Evolutionary conservation across 306 rosid genomes (phyloP).

Genomic region (Cicer pinnatifidum): DNA sequence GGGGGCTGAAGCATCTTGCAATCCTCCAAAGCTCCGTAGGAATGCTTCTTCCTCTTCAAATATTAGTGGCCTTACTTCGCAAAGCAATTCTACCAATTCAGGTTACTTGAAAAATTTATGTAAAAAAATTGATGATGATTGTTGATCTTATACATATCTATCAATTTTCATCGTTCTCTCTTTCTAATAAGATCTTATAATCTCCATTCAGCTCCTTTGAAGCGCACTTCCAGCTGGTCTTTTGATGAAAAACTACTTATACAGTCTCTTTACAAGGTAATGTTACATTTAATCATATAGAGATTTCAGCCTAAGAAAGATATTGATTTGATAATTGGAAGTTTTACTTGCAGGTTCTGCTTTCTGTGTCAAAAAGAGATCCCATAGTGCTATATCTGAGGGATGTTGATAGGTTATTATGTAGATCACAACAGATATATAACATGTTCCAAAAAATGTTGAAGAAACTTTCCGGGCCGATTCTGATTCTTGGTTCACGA

Average conservation of each 20-base stretch:
- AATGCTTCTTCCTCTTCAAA: constrained; percentile 85
- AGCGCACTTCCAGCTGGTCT: constrained; percentile 84
- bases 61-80: constrained; percentile 64
- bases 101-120: constrained; percentile 50
- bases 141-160: constrained; percentile 3
- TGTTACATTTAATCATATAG: not conserved
- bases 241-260: constrained; percentile 87
- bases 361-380: constrained; percentile 68
- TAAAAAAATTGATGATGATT: not conserved
- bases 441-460: constrained; percentile 85
- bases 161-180: not conserved
- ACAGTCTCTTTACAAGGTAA: constrained; percentile 85
- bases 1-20: constrained; percentile 57
- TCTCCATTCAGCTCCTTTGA: constrained; percentile 60
- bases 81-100: constrained; percentile 55
- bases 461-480: constrained; percentile 74
- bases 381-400: constrained; percentile 84
- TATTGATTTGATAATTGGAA: constrained; percentile 32
- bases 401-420: constrained; percentile 70
- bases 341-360: constrained; percentile 66
- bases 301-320: constrained; percentile 2
- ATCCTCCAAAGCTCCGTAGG: constrained; percentile 74
- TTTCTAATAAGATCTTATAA: not conserved
- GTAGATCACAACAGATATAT: constrained; percentile 69
- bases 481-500: constrained; percentile 85